Evolutionary conservation across 176 grass and related monocot genomes (phyloP).

Genomic region (Triticum urartu): DNA sequence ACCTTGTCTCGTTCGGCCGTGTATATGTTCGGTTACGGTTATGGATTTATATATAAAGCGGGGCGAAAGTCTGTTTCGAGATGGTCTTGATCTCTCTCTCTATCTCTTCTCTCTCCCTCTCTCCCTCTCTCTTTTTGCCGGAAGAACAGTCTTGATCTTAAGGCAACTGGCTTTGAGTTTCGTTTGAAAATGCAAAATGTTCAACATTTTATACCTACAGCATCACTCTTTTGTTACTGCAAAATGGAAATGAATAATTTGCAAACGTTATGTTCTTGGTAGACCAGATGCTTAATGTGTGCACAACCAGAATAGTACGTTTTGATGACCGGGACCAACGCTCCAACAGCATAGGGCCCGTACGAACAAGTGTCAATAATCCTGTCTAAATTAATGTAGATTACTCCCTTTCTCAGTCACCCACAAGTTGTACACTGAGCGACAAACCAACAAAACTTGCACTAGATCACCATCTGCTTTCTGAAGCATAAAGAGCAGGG

Average conservation of each 20-base stretch:
- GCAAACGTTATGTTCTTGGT: background rate
- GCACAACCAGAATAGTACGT: background rate
- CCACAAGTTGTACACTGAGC: conserved; percentile 31
- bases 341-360: background rate
- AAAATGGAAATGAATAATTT: background rate
- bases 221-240: background rate
- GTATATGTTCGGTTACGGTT: no score
- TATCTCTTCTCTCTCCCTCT: no score
- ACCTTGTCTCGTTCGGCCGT: no score
- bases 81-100: no score
- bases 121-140: no score
- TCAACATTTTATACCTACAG: background rate
- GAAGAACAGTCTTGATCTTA: no score
- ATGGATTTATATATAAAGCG: no score
- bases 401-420: conserved; percentile 10
- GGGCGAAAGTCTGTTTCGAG: no score
- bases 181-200: background rate
- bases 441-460: conserved; percentile 28
- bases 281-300: background rate
- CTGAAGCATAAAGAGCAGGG: conserved; percentile 34
- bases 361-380: background rate
- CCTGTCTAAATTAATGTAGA: background rate
- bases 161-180: background rate
- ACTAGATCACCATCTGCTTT: conserved; percentile 32
- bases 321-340: background rate